Evolutionary conservation across 345 rosid genomes (phyloP).

Genomic region (Crucihimalaya himalaica): DNA sequence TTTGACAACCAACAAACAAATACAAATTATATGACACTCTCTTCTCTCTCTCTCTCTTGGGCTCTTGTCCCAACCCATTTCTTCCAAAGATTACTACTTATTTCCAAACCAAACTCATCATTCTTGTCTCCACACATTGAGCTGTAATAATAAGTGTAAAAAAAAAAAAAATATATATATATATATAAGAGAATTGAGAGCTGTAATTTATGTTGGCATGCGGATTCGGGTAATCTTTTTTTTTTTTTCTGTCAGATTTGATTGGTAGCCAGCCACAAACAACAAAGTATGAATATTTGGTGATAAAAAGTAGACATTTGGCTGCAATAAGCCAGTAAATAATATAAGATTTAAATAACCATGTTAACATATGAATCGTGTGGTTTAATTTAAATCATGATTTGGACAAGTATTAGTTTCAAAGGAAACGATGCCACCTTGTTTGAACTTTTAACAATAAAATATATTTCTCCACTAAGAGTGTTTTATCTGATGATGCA

Average conservation of each 20-base stretch:
- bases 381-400: slow-evolving; percentile 12
- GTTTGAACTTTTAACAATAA: not conserved
- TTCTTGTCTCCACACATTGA: slow-evolving; percentile 18
- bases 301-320: slow-evolving; percentile 23
- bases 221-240: not conserved
- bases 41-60: not conserved
- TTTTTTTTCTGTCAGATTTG: not conserved
- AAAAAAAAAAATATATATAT: no score
- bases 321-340: not conserved
- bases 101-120: slow-evolving; percentile 33
- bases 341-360: not conserved
- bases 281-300: not conserved
- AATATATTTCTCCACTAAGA: not conserved
- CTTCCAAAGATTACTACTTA: slow-evolving; percentile 18
- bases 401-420: slow-evolving; percentile 22
- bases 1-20: not conserved
- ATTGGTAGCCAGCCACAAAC: slow-evolving; percentile 16
- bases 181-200: not conserved
- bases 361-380: slow-evolving; percentile 8
- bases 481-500: not conserved
- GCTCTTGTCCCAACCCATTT: slow-evolving; percentile 35
- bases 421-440: slow-evolving; percentile 15
- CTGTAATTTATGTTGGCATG: slow-evolving; percentile 37
- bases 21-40: slow-evolving; percentile 7
- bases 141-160: slow-evolving; percentile 20